Conservation (phyloP, 768 basidiomycete species). For the Lactarius sp. region DNA sequence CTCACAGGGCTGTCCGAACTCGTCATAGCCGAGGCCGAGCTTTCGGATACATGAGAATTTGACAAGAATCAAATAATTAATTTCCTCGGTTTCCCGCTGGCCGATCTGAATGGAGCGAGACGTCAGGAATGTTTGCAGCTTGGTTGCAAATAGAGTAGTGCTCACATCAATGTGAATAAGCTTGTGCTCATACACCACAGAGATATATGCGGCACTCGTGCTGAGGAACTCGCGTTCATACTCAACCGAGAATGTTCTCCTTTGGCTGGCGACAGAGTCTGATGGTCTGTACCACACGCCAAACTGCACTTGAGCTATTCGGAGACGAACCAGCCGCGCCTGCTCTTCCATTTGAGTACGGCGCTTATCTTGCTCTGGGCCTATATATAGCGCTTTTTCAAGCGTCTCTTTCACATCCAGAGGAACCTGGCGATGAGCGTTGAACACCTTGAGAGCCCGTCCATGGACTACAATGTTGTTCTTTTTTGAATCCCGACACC, state of each 20-base stretch:
- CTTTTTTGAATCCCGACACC: slow-evolving; percentile 35
- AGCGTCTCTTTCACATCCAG: slow-evolving; percentile 24
- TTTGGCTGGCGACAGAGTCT: slow-evolving; percentile 23
- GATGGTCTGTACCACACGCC: slow-evolving; percentile 48
- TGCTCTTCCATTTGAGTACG: slow-evolving; percentile 28
- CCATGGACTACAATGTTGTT: slow-evolving; percentile 27
- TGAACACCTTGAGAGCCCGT: slow-evolving; percentile 24
- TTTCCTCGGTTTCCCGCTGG: slow-evolving; percentile 18
- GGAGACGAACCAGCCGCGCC: slow-evolving; percentile 43
- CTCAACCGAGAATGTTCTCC: slow-evolving; percentile 56
- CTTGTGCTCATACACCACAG: slow-evolving; percentile 67
- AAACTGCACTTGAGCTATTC: slow-evolving; percentile 61
- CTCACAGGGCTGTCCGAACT: slow-evolving; percentile 11
- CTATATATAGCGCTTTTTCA: slow-evolving; percentile 33
- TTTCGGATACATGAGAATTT: slow-evolving; percentile 21
- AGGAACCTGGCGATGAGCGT: slow-evolving; percentile 8
- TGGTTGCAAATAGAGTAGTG: background rate
- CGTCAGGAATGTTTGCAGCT: background rate
- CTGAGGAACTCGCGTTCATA: slow-evolving; percentile 51
- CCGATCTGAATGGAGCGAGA: slow-evolving; percentile 9
- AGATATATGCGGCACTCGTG: slow-evolving; percentile 46
- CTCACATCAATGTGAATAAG: slow-evolving; percentile 56
- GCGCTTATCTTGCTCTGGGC: slow-evolving; percentile 31
- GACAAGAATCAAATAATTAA: slow-evolving; percentile 5
- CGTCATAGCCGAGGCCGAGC: slow-evolving; percentile 20